These are phyloP conservation scores for Nitzschia sp. DNA, from an alignment of 108 stramenopile genomes.

Conservation along the genomic window DNA sequence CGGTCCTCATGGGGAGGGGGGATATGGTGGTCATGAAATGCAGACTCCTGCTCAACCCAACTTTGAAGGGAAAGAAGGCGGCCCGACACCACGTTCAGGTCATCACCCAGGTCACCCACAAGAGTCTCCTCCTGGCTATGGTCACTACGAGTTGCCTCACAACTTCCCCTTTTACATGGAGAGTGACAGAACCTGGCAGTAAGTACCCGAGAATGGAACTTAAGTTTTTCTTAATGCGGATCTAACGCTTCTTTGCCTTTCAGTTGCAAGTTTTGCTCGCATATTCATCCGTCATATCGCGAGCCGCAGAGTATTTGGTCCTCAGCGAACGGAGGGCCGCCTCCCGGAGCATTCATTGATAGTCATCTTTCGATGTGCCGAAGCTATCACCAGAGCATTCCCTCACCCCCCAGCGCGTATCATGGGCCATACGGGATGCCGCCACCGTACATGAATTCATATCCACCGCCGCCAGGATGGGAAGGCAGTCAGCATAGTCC, in stretches of 20 bases:
- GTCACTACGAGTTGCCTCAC: conserved; percentile 16
- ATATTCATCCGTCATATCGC: conserved; percentile 46
- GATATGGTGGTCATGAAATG: background rate
- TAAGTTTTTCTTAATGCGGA: no score
- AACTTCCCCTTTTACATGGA: conserved; percentile 60
- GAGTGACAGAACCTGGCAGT: conserved; percentile 41
- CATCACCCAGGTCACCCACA: background rate
- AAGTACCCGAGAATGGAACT: no score
- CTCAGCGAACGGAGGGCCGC: conserved; percentile 37
- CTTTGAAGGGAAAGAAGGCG: conserved; percentile 21
- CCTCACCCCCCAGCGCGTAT: conserved; percentile 6
- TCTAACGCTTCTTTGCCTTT: no score
- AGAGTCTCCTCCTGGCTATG: conserved; percentile 11
- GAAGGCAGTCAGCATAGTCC: conserved; percentile 7
- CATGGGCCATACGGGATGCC: conserved; percentile 15
- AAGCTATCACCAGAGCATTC: conserved; percentile 38
- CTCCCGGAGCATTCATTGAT: conserved; percentile 55
- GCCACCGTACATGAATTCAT: conserved; percentile 3
- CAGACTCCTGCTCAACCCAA: conserved; percentile 13
- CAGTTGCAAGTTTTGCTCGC: conserved; percentile 55
- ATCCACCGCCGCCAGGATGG: conserved; percentile 22
- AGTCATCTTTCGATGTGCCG: conserved; percentile 58
- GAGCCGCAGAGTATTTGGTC: conserved; percentile 52
- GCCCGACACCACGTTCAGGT: conserved; percentile 2
- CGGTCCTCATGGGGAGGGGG: conserved; percentile 6